These are phyloP conservation scores for Thermochaetoides dissita DNA, from an alignment of 2,329 filamentous ascomycete genomes.

Conservation along the genomic window DNA sequence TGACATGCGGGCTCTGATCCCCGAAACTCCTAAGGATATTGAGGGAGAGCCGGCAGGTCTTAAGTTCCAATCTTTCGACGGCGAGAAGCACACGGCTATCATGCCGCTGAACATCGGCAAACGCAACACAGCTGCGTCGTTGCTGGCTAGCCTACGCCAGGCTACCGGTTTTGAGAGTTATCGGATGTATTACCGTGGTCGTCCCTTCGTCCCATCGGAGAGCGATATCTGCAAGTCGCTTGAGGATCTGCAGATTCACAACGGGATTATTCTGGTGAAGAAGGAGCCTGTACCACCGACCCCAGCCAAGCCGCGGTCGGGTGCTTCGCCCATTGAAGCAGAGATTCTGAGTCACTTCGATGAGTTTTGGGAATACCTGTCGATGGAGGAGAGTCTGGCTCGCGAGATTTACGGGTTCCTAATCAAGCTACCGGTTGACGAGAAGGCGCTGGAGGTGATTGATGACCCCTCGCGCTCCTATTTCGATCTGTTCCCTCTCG, in stretches of 20 bases:
- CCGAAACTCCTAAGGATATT: slow-evolving; percentile 35
- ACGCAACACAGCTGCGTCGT: slow-evolving; percentile 54
- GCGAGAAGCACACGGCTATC: slow-evolving; percentile 43
- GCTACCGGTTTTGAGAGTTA: slow-evolving; percentile 66
- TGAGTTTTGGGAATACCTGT: slow-evolving; percentile 68
- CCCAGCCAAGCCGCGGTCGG: slow-evolving; percentile 28
- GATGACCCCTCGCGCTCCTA: slow-evolving; percentile 38
- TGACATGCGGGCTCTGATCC: slow-evolving; percentile 39
- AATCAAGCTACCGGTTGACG: slow-evolving; percentile 53
- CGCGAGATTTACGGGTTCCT: slow-evolving; percentile 61
- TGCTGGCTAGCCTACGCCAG: slow-evolving; percentile 52
- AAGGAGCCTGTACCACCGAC: slow-evolving; percentile 33
- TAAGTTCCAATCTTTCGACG: slow-evolving; percentile 62
- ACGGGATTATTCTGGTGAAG: slow-evolving; percentile 54
- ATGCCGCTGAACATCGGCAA: slow-evolving; percentile 51
- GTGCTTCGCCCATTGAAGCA: slow-evolving; percentile 52
- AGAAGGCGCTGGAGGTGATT: slow-evolving; percentile 45
- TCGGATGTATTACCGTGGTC: slow-evolving; percentile 56
- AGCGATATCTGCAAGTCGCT: slow-evolving; percentile 47
- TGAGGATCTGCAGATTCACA: slow-evolving; percentile 51
- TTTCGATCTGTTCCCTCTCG: slow-evolving; percentile 50
- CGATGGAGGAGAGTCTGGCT: slow-evolving; percentile 55
- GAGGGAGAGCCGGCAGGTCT: slow-evolving; percentile 53
- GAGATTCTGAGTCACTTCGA: slow-evolving; percentile 73
- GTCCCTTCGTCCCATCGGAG: slow-evolving; percentile 47